phyloP scores from a whole-genome alignment of 192 early-diverging fungal species.

The Dissophora globulifera region DNA sequence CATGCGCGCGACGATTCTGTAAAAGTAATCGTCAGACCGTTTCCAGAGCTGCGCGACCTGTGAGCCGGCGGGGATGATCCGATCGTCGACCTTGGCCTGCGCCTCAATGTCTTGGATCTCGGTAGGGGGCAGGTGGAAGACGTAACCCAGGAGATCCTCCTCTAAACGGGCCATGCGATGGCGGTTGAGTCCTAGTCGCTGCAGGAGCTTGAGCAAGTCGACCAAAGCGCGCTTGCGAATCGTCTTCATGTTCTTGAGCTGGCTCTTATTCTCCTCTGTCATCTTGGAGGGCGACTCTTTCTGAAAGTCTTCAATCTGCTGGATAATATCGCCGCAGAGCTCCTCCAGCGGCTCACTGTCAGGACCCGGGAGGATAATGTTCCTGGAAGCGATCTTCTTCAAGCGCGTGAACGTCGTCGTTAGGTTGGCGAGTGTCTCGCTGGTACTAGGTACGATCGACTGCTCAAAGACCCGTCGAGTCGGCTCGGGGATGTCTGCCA shows the following conservation, averaged over 20 bases:
- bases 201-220: conserved; percentile 79
- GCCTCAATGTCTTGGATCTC: conserved; percentile 50
- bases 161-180: conserved; percentile 50
- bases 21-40: conserved; percentile 77
- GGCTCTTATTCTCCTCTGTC: conserved; percentile 65
- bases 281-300: conserved; percentile 63
- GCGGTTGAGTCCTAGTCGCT: conserved; percentile 69
- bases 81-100: conserved; percentile 40
- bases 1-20: conserved; percentile 70
- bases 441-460: conserved; percentile 31
- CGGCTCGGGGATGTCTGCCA: conserved; percentile 11
- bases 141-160: conserved; percentile 57
- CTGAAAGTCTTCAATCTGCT: conserved; percentile 66
- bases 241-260: conserved; percentile 72
- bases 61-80: conserved; percentile 33
- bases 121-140: conserved; percentile 51
- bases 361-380: conserved; percentile 36
- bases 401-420: conserved; percentile 54
- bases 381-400: conserved; percentile 52
- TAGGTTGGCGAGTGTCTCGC: conserved; percentile 59
- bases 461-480: conserved; percentile 15
- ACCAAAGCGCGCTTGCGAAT: conserved; percentile 82
- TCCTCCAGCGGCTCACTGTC: conserved; percentile 54
- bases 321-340: conserved; percentile 64
- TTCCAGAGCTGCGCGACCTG: conserved; percentile 57